Percentiles rank a stretch among this genome's conserved stretches.
These are phyloP conservation scores for Debaryomyces castellii DNA, from an alignment of 805 yeast genomes.

Conservation along the genomic window DNA sequence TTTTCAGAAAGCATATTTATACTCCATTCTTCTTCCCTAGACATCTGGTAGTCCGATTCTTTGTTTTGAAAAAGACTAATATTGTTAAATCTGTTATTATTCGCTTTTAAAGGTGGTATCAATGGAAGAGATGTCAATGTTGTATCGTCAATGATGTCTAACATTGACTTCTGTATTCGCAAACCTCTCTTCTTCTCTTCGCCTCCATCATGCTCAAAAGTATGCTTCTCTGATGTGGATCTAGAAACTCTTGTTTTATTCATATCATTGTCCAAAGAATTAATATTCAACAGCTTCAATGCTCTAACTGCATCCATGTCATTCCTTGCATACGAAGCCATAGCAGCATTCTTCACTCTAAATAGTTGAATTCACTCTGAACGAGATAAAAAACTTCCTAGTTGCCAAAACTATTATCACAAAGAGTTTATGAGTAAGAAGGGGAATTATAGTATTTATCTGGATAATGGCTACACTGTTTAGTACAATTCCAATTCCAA, in stretches of 20 bases:
- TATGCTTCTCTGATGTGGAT: background rate
- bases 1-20: background rate
- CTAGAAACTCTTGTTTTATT: background rate
- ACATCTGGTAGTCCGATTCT: too few species aligned
- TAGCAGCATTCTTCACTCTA: background rate
- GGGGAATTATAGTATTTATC: background rate
- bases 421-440: background rate
- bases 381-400: background rate
- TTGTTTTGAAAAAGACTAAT: background rate
- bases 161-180: slow-evolving; percentile 33
- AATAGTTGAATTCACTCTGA: background rate
- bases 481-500: background rate
- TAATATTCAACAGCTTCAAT: background rate
- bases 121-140: slow-evolving; percentile 52
- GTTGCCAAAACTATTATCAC: background rate
- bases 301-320: background rate
- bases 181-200: background rate
- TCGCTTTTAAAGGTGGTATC: slow-evolving; percentile 44
- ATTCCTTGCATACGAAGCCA: background rate
- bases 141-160: slow-evolving; percentile 49
- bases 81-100: background rate
- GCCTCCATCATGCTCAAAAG: background rate
- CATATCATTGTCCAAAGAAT: background rate
- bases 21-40: background rate
- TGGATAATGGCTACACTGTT: background rate